These are phyloP conservation scores for Aureococcus anophagefferens DNA, from an alignment of 108 stramenopile species.

Conservation along the genomic window DNA sequence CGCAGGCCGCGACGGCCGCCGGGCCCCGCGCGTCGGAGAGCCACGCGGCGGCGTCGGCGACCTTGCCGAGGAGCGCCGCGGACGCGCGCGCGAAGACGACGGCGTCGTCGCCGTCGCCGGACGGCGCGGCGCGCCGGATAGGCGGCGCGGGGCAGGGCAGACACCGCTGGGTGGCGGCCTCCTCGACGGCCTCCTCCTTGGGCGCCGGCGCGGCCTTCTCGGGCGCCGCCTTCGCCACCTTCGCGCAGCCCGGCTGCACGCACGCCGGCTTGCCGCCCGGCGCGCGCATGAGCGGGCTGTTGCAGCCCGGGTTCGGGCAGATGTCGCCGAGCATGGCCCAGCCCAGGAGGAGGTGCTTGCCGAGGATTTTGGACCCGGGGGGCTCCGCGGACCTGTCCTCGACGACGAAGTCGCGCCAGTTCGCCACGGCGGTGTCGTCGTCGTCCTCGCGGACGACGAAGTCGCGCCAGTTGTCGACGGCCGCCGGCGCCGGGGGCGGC, in stretches of 20 bases:
- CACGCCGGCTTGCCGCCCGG: background rate
- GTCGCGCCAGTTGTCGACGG: too few species aligned
- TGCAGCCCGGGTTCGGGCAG: background rate
- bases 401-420: too few species aligned
- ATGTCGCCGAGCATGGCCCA: background rate
- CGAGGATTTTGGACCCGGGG: background rate
- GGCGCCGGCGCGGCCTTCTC: background rate
- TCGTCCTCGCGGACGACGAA: too few species aligned
- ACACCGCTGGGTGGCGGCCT: background rate
- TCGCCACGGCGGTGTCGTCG: too few species aligned
- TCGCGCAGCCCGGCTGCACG: background rate
- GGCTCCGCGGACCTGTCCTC: too few species aligned
- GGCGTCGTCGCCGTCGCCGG: background rate
- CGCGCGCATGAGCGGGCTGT: background rate
- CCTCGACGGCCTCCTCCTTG: background rate
- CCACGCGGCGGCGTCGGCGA: background rate
- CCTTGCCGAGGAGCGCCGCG: background rate
- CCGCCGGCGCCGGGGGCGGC: too few species aligned
- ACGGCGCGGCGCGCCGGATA: background rate
- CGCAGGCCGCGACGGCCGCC: background rate
- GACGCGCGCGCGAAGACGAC: background rate
- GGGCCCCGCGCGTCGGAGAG: background rate
- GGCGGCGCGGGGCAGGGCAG: background rate
- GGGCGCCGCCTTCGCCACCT: background rate
- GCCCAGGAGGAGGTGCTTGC: background rate